These are phyloP conservation scores for Cerioporus squamosus DNA, from an alignment of 1,284 basidiomycete genomes.

Conservation along the genomic window DNA sequence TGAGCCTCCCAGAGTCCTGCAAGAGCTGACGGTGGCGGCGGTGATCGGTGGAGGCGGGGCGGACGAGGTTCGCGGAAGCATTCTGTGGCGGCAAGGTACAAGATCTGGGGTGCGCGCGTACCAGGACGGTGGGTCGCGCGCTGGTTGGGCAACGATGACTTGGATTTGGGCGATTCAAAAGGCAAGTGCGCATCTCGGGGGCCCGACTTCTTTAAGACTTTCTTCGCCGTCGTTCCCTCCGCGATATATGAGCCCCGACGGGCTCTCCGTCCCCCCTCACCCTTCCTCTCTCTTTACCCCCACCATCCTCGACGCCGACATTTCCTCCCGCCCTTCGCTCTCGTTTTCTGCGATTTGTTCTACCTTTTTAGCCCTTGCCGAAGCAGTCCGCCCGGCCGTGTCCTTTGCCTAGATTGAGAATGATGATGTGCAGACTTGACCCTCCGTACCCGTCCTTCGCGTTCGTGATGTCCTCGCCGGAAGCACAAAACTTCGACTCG, in stretches of 20 bases:
- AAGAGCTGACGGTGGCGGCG: background rate
- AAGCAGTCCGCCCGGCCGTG: background rate
- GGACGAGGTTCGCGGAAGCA: conserved; percentile 6
- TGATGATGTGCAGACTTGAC: conserved; percentile 7
- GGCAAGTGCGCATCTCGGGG: conserved; percentile 13
- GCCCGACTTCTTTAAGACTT: conserved; percentile 3
- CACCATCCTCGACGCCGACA: background rate
- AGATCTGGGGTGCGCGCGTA: background rate
- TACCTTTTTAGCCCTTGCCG: background rate
- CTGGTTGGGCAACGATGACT: background rate
- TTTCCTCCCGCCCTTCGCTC: background rate
- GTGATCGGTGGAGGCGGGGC: background rate
- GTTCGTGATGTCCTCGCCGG: conserved; percentile 1
- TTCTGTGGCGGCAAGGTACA: conserved; percentile 2
- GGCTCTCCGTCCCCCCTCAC: background rate
- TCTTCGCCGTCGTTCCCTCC: conserved; percentile 3
- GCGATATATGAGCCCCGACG: background rate
- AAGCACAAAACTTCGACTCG: conserved; percentile 8
- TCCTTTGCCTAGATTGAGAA: background rate
- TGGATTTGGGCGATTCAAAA: background rate
- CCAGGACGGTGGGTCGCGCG: background rate
- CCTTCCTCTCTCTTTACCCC: background rate
- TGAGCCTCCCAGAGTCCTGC: background rate
- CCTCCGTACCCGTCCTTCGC: conserved; percentile 16
- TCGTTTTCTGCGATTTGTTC: background rate